Evolutionary conservation across 768 basidiomycete genomes (phyloP).

Genomic region (Pleurotus eryngii): DNA sequence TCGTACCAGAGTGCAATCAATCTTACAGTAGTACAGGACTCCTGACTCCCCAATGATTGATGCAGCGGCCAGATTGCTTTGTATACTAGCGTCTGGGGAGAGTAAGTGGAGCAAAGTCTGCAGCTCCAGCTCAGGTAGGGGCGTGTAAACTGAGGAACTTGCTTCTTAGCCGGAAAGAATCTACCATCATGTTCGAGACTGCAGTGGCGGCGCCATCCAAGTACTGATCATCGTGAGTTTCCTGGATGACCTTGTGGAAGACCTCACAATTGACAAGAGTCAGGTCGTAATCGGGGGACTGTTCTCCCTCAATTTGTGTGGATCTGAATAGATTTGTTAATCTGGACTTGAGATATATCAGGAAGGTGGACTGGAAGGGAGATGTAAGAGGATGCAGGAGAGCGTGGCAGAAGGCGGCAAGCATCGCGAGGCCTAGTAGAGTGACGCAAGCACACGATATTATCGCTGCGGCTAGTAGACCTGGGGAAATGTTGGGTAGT

Average conservation of each 20-base stretch:
- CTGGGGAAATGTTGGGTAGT: background rate
- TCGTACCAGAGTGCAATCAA: background rate
- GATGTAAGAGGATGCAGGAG: conserved; percentile 1
- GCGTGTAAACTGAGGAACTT: background rate
- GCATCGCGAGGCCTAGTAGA: background rate
- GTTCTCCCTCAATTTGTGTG: background rate
- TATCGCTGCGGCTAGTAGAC: background rate
- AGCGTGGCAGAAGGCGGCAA: conserved; percentile 1
- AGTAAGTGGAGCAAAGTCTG: conserved; percentile 4
- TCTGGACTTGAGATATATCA: background rate
- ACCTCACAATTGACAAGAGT: background rate
- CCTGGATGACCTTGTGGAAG: conserved; percentile 4
- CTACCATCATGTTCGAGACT: conserved; percentile 7
- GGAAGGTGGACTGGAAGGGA: conserved; percentile 1
- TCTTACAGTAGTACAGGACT: conserved; percentile 2
- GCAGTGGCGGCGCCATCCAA: conserved; percentile 11
- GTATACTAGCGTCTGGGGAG: conserved; percentile 4
- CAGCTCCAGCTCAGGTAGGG: background rate
- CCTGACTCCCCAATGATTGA: background rate
- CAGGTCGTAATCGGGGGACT: background rate
- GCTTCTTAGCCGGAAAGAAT: background rate
- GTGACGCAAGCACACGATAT: background rate
- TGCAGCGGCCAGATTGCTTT: conserved; percentile 1
- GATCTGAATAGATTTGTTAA: background rate
- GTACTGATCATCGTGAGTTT: conserved; percentile 8